phyloP scores from a whole-genome alignment of 2,329 filamentous ascomycete species.

The Ascochyta lentis region DNA sequence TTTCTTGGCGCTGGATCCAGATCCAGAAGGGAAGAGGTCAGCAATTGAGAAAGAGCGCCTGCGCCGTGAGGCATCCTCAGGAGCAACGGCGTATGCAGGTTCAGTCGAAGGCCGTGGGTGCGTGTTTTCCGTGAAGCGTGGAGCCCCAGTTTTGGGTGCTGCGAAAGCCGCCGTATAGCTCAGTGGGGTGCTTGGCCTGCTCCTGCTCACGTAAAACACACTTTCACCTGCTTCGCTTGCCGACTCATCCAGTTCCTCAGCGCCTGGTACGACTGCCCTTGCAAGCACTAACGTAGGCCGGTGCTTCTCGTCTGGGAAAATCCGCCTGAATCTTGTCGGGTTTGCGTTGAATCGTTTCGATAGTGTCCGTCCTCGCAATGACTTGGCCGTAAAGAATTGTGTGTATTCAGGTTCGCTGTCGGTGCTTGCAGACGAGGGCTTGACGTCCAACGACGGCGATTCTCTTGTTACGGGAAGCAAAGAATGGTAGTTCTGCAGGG shows the following conservation, averaged over 20 bases:
- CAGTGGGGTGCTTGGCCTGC: constrained; percentile 47
- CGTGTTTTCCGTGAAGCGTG: constrained; percentile 15
- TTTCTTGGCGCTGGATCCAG: constrained; percentile 49
- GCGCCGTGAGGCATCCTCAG: constrained; percentile 41
- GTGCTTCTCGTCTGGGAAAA: constrained; percentile 53
- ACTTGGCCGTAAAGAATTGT: constrained; percentile 48
- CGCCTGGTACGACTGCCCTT: constrained; percentile 43
- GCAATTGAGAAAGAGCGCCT: constrained; percentile 60
- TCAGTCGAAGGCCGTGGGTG: constrained; percentile 15
- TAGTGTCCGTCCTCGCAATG: constrained; percentile 44
- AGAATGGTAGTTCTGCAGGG: constrained; percentile 63
- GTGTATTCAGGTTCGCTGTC: constrained; percentile 44
- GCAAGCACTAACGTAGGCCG: constrained; percentile 59
- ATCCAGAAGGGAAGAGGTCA: constrained; percentile 51
- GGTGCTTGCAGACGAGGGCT: constrained; percentile 22
- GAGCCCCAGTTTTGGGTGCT: constrained; percentile 30
- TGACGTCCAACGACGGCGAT: constrained; percentile 29
- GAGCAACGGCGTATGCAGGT: constrained; percentile 26
- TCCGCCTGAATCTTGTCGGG: constrained; percentile 50
- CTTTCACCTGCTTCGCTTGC: constrained; percentile 49
- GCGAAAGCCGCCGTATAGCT: constrained; percentile 39
- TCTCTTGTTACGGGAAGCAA: constrained; percentile 39
- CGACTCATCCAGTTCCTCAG: constrained; percentile 47
- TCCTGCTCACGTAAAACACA: constrained; percentile 44
- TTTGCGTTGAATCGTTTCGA: constrained; percentile 52